These are phyloP conservation scores for Fusarium abutilonis DNA, from an alignment of 2,329 filamentous ascomycete genomes.

Conservation along the genomic window DNA sequence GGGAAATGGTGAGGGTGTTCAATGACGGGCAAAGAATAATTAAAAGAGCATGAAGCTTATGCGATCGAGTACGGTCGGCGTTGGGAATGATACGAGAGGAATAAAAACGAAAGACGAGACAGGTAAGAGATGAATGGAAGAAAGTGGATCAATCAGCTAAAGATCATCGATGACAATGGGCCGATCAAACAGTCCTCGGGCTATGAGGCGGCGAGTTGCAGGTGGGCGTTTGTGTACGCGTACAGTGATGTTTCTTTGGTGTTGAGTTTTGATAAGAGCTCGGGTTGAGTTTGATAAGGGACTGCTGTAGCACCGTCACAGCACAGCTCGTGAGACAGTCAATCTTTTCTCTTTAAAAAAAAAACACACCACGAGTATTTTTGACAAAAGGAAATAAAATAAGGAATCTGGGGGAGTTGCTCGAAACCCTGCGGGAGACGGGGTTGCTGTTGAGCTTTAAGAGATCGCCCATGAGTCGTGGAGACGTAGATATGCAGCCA, in stretches of 20 bases:
- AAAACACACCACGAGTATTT: background rate
- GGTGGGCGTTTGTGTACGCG: slow-evolving; percentile 11
- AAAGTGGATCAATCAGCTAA: slow-evolving; percentile 33
- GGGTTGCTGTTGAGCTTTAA: slow-evolving; percentile 42
- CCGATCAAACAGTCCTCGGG: slow-evolving; percentile 23
- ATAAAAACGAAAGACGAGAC: slow-evolving; percentile 25
- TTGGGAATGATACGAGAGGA: slow-evolving; percentile 3
- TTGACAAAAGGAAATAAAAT: slow-evolving; percentile 11
- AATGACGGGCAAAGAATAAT: slow-evolving; percentile 2
- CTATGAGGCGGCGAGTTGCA: slow-evolving; percentile 13
- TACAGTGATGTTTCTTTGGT: slow-evolving; percentile 20
- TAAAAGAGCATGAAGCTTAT: slow-evolving; percentile 5
- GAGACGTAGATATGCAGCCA: slow-evolving; percentile 27
- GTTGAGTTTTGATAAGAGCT: slow-evolving; percentile 12
- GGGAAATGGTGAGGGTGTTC: background rate
- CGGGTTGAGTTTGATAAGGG: background rate
- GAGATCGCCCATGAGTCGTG: slow-evolving; percentile 36
- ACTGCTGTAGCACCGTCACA: background rate
- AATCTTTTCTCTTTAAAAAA: background rate
- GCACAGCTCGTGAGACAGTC: background rate
- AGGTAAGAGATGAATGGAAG: slow-evolving; percentile 8
- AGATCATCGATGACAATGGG: slow-evolving; percentile 26
- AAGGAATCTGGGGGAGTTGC: slow-evolving; percentile 31
- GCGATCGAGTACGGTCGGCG: slow-evolving; percentile 26
- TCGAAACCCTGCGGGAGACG: slow-evolving; percentile 31